Base-by-base conservation (phyloP, 768 basidiomycete genomes). In the Floccularia luteovirens region DNA sequence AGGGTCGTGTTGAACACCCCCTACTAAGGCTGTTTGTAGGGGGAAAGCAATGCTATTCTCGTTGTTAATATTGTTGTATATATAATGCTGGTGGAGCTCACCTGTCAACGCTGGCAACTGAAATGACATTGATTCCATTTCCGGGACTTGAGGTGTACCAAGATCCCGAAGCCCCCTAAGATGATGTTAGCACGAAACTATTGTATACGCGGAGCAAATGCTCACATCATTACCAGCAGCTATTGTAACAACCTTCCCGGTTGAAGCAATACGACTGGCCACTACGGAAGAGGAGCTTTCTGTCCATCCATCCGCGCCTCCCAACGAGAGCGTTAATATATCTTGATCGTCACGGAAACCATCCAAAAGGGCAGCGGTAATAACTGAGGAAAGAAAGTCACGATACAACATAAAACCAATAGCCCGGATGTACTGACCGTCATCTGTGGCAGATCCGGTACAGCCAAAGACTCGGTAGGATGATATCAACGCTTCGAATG, bases 271-370 rank as follows among this genome's bases (percentile, higher is more conserved):
- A 32, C 79, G 60, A 48, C 72, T 75, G 1, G 79, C 74, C 2
- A 83, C 64, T 1, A 82, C 78, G 7, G 74, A 51, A 33, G 61
- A 57, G 6, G 72, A 58, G 17, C 67, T 64, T 49, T 75, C 72
- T 1, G 79, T 77, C 82, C 82, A 87, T 2, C 80, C 81, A 44
- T 72, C 67, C 3, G 68, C 47, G 11, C 75, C 74, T 24, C 82
- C 82, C 4, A 86, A 56, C n/a, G 78, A 81, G 48, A 86, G 57
- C 3, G 76, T 77, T 44, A 86, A 60, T 42, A 88, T 70, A 51
- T 85, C 75, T 45, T 72, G 62, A 0, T 71, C 74, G 20, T 80
- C 79, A 8, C 55, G 56, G 19, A 66, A 58, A 8, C 71, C 78
- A 38, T 54, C 66, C 5, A 78, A 62, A 11, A 79, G 57, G 1